Evolutionary conservation across 2,329 filamentous ascomycete genomes (phyloP), one percentile per base, ranked within the genome.

Genomic region (Penicillium sp.): DNA sequence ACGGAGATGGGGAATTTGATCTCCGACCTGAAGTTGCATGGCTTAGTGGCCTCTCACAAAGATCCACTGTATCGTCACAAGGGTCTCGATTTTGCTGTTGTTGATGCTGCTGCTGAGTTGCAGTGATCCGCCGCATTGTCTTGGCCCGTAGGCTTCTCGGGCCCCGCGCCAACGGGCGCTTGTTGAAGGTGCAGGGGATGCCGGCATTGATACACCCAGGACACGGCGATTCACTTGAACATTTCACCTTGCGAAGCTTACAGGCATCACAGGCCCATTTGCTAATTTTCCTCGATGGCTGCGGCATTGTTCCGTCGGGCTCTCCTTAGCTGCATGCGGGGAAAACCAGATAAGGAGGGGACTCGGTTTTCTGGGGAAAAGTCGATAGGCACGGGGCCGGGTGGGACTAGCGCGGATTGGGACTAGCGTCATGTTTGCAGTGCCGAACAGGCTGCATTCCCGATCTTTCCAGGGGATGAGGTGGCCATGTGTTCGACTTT

Each of bases 241-340:
- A 42, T 32, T 42, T 42, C 27, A 42, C 29, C 29, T 42, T 42
- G 18, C 40, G 40, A 11, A 42, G 40, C 13, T 42, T 42, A 28
- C 40, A 42, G 4, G 40, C 40, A 24, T 42, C 40, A 24, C 40
- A 42, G 40, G 40, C 40, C 40, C 40, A 42, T 42, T 42, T 42
- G 7, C 29, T 24, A 12, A 42, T 42, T 34, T 42, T 42, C 33
- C 40, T 25, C 11, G 40, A 34, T 3, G 40, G 13, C 33, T 42
- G 40, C 29, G 40, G 40, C 40, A 42, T 42, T 42, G 28, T 42
- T 18, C 12, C 29, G 11, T 32, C 29, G 29, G 29, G 11, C 29
- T 33, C 39, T 18, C 18, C 18, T 18, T 12, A 33, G 39, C 28
- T 33, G 39, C 36, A 42, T 42, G 40, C 13, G 40, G 40, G 28